Percentiles rank a stretch among this genome's conserved stretches.
Evolutionary conservation across 2,329 filamentous ascomycete species (phyloP).

Genomic region (Hawksworthiomyces lignivorus): DNA sequence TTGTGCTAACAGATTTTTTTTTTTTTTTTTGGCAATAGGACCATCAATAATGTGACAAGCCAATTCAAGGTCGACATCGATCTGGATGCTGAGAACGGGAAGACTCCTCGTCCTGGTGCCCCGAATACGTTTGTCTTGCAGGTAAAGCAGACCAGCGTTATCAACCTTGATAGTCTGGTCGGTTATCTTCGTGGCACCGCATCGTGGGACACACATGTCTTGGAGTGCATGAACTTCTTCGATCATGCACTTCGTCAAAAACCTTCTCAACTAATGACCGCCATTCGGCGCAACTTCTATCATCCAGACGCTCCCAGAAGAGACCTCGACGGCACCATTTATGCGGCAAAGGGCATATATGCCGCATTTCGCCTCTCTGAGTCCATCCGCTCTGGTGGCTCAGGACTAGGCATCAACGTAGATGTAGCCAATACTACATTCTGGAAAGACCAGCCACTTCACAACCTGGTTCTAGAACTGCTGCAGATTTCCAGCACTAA

Average conservation of each 20-base stretch:
- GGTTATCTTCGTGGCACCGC: conserved; percentile 56
- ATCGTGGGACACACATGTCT: conserved; percentile 56
- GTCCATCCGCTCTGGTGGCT: conserved; percentile 35
- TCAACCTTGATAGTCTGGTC: conserved; percentile 60
- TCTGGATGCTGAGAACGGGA: conserved; percentile 56
- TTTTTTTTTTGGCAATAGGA: neutral
- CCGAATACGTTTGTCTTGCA: conserved; percentile 50
- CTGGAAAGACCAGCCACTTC: conserved; percentile 49
- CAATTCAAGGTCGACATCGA: conserved; percentile 64
- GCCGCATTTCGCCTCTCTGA: conserved; percentile 73
- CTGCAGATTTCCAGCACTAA: conserved; percentile 19
- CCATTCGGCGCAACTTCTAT: conserved; percentile 82
- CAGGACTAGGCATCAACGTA: conserved; percentile 72
- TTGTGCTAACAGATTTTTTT: too few relatives aligned
- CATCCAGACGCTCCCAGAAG: conserved; percentile 38
- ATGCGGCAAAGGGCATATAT: conserved; percentile 85
- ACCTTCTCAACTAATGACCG: conserved; percentile 59
- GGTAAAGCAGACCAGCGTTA: conserved; percentile 56
- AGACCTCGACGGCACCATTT: conserved; percentile 47
- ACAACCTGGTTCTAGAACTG: conserved; percentile 26
- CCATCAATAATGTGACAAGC: neutral
- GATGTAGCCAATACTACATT: conserved; percentile 91
- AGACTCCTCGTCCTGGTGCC: conserved; percentile 22
- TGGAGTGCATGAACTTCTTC: conserved; percentile 78
- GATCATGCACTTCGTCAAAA: conserved; percentile 80